A percentile compares a stretch with the other conserved stretches of the same genome.
Conservation (phyloP, 257 asterid species). For the Avicennia marina region DNA sequence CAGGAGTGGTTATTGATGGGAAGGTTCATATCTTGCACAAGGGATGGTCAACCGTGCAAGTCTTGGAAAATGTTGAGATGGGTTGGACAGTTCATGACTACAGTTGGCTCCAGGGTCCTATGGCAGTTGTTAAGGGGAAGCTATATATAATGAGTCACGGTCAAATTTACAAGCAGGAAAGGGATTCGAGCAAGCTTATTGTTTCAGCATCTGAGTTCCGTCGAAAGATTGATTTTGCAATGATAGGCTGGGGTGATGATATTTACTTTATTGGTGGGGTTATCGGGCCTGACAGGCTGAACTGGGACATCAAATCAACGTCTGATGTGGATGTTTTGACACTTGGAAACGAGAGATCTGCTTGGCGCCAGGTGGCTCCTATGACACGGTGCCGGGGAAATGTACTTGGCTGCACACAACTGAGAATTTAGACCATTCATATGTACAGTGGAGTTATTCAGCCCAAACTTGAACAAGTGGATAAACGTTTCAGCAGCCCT, state of each 20-base stretch:
- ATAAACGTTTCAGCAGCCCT: slow-evolving; percentile 4
- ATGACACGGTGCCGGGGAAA: slow-evolving; percentile 89
- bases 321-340: slow-evolving; percentile 75
- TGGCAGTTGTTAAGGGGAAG: slow-evolving; percentile 80
- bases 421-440: slow-evolving; percentile 53
- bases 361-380: slow-evolving; percentile 86
- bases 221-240: slow-evolving; percentile 74
- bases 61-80: slow-evolving; percentile 53
- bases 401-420: slow-evolving; percentile 79
- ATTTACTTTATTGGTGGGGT: slow-evolving; percentile 91
- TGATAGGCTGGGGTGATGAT: slow-evolving; percentile 81
- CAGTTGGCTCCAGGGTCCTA: slow-evolving; percentile 95
- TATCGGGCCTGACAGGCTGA: slow-evolving; percentile 76
- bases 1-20: slow-evolving; percentile 75
- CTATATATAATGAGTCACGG: slow-evolving; percentile 87
- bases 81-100: slow-evolving; percentile 86
- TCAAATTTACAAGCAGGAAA: slow-evolving; percentile 74
- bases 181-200: slow-evolving; percentile 47
- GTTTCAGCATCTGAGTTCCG: slow-evolving; percentile 80
- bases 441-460: neutral
- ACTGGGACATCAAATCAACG: slow-evolving; percentile 69
- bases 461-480: no score
- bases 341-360: slow-evolving; percentile 67
- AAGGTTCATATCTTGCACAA: slow-evolving; percentile 87
- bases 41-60: slow-evolving; percentile 85